A percentile compares a stretch with the other conserved stretches of the same genome.
Conservation (phyloP, 352 stramenopile species). For the Stephanocyclus meneghinianus region DNA sequence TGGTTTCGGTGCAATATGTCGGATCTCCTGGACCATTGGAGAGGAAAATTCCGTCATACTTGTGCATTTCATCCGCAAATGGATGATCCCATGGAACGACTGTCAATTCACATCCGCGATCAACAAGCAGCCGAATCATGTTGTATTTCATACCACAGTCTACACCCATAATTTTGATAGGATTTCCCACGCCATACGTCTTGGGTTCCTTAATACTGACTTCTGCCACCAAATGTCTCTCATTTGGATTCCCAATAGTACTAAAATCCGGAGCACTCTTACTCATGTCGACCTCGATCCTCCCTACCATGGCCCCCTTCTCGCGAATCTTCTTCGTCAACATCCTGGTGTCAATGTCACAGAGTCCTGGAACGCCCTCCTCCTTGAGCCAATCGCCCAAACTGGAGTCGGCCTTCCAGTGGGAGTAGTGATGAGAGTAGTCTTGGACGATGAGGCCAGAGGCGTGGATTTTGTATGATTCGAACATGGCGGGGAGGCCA, state of each 20-base stretch:
- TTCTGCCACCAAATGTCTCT: constrained; percentile 91
- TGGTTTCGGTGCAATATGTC: constrained; percentile 90
- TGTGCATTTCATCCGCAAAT: constrained; percentile 86
- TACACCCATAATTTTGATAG: constrained; percentile 92
- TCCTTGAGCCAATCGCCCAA: constrained; percentile 86
- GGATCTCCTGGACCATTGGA: constrained; percentile 96
- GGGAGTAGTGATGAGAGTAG: constrained; percentile 95
- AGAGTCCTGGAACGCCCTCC: constrained; percentile 92
- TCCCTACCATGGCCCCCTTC: constrained; percentile 92
- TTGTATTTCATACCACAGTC: constrained; percentile 99
- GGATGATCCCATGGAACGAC: constrained; percentile 97
- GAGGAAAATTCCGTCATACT: constrained; percentile 97
- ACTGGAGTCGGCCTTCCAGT: constrained; percentile 88
- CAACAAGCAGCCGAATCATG: constrained; percentile 95
- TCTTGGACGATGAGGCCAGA: constrained; percentile 94
- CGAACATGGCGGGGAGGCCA: constrained; percentile 94
- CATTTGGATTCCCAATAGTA: constrained; percentile 88
- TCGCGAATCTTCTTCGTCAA: constrained; percentile 98
- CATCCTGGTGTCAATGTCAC: constrained; percentile 95
- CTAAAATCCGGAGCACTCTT: constrained; percentile 65
- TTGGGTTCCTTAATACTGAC: constrained; percentile 91
- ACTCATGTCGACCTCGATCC: constrained; percentile 89
- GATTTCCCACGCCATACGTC: constrained; percentile 88
- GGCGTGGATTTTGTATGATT: constrained; percentile 94
- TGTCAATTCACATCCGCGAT: constrained; percentile 87